These are phyloP conservation scores for Golubevia sp. DNA, from an alignment of 1,284 basidiomycete genomes.

Conservation along the genomic window DNA sequence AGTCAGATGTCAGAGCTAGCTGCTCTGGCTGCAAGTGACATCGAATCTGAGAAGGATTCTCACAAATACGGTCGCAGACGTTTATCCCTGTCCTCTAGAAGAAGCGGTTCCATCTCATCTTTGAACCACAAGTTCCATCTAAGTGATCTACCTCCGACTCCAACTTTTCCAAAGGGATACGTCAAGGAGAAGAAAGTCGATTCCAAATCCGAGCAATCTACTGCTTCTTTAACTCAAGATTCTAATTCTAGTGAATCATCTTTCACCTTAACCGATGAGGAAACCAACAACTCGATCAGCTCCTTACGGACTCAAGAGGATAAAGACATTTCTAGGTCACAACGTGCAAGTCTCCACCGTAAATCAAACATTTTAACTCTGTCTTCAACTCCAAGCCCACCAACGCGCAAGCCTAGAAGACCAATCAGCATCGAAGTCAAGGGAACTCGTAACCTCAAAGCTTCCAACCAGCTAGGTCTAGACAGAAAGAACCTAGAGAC, in stretches of 20 bases:
- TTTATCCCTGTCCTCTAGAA: neutral
- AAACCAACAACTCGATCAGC: neutral
- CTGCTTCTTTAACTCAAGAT: neutral
- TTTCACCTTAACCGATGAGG: neutral
- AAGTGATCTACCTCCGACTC: no score
- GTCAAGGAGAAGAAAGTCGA: no score
- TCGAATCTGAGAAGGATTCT: neutral
- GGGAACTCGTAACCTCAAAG: no score
- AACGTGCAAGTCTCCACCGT: neutral
- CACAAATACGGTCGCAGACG: neutral
- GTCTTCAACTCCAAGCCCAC: neutral
- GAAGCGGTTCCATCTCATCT: neutral
- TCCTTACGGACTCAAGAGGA: neutral
- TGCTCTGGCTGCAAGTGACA: neutral
- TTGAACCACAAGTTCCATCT: neutral
- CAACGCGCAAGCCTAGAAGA: neutral
- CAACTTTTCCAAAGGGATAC: no score
- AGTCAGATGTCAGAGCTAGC: neutral
- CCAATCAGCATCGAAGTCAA: neutral
- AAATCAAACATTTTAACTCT: neutral
- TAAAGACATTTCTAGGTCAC: neutral
- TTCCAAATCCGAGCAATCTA: neutral
- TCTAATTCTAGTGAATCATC: neutral
- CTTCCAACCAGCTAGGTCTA: neutral
- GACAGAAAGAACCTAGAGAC: neutral